Evolutionary conservation across 192 early-diverging fungal species (phyloP), one percentile per base, ranked within the genome.

Genomic region (Backusella mclennaniae): DNA sequence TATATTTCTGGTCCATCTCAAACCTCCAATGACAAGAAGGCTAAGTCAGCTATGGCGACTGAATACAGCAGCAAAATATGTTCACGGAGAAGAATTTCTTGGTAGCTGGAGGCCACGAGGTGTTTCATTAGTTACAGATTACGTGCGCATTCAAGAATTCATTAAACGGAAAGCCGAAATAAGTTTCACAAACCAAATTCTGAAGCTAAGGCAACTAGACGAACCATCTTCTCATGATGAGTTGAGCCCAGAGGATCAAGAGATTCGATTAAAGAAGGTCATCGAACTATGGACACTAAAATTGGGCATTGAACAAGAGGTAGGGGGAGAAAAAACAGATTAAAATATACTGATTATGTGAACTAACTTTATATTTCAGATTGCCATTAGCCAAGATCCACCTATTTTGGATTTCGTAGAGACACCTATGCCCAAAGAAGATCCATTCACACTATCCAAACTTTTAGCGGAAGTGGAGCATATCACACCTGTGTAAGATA

Each of bases 41-140:
- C 73, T 85, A 14, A 81, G 82, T 6, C 87, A 89, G 9, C 74
- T 95, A 17, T 95, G 93, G 93, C 82, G 90, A 6, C 80, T 92
- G 31, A 92, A 92, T 77, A 92, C 92, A 3, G 89, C 87, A 15
- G 84, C 85, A 26, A 88, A 92, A 77, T 92, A 93, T 76, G 90
- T 95, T 21, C 89, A 92, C 11, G 93, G 92, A 41, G 88, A 93
- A 73, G 93, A 95, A 66, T 85, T 87, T 31, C 79, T 95, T 67
- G 84, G 82, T 2, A 67, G 63, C 6, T 93, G 92, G 92, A 85
- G 89, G 53, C 93, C 93, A 4, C 87, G 92, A 5, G 90, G 93
- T 35, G 85, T 95, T 1, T 89, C 85, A 0, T 78, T 90, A 52
- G 83, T 95, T 8, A 83, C 87, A 46, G 91, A 89, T 35, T 93